Evolutionary conservation across 164 flowering plant species (phyloP).

Genomic region (Chimonanthus salicifolius): DNA sequence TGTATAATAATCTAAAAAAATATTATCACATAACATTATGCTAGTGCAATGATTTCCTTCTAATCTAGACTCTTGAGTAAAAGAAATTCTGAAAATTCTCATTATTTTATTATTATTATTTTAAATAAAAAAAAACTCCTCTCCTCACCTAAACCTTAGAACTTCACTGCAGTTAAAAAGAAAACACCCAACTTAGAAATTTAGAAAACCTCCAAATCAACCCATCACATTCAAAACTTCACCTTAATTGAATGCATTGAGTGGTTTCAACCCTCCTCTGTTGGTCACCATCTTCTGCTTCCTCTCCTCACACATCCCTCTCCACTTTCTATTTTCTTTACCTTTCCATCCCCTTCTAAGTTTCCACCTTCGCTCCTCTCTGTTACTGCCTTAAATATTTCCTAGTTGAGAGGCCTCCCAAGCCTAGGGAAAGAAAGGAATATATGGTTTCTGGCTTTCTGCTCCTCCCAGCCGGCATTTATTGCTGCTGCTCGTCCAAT

Average conservation of each 20-base stretch:
- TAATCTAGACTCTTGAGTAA: no score
- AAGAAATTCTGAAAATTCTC: no score
- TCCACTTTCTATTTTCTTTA: background rate
- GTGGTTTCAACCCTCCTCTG: constrained; percentile 6
- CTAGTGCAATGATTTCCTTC: no score
- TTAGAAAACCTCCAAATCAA: background rate
- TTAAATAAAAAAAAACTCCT: background rate
- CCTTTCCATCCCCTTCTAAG: background rate
- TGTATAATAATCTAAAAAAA: no score
- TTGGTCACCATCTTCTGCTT: background rate
- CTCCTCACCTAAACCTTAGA: background rate
- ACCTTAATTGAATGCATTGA: background rate
- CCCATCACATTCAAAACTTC: background rate
- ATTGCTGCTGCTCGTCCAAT: constrained; percentile 1
- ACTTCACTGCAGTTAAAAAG: background rate
- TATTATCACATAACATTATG: no score
- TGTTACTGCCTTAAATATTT: background rate
- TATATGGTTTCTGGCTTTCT: background rate
- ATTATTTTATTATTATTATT: no score
- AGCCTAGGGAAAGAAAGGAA: background rate
- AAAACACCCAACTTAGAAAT: background rate
- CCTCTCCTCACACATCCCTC: background rate
- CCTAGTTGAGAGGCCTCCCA: background rate
- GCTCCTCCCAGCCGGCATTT: constrained; percentile 6
- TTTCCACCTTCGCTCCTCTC: background rate